Conservation (phyloP, 148 eudicot genomes). For the Heliosperma pusillum region DNA sequence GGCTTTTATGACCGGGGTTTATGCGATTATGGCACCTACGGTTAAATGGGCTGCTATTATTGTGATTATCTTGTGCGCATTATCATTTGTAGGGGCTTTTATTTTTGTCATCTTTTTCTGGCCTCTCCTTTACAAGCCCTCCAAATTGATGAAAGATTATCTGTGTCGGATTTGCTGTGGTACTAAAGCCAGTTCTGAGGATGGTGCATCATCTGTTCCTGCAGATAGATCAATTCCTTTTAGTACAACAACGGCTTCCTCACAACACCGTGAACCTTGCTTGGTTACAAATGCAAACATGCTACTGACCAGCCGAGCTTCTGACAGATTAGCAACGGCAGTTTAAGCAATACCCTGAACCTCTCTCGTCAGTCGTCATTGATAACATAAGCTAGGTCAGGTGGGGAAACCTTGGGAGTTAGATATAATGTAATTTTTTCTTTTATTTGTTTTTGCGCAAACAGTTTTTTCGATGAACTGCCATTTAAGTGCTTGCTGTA, state of each 20-base stretch:
- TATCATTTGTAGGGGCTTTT: neutral
- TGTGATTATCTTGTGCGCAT: neutral
- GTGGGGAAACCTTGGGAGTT: too few species aligned
- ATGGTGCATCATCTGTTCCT: neutral
- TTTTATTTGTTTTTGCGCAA: too few species aligned
- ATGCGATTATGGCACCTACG: constrained; percentile 11
- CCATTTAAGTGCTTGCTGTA: too few species aligned
- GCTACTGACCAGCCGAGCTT: neutral
- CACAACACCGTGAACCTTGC: neutral
- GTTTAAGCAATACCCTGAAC: neutral
- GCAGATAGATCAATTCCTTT: neutral
- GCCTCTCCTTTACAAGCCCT: constrained; percentile 14
- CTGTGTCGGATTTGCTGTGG: neutral
- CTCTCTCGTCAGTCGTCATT: neutral
- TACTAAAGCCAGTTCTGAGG: neutral
- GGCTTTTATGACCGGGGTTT: constrained; percentile 16
- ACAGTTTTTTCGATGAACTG: too few species aligned
- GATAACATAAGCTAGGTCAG: too few species aligned
- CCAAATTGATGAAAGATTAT: neutral
- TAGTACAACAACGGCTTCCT: neutral
- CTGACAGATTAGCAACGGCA: neutral
- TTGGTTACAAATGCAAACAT: neutral
- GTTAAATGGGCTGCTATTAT: constrained; percentile 10
- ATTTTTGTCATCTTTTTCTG: constrained; percentile 2
- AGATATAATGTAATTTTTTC: too few species aligned